Percentiles rank a stretch among this genome's conserved stretches.
Evolutionary conservation across 768 basidiomycete genomes (phyloP).

Genomic region (Mycena belliarum): DNA sequence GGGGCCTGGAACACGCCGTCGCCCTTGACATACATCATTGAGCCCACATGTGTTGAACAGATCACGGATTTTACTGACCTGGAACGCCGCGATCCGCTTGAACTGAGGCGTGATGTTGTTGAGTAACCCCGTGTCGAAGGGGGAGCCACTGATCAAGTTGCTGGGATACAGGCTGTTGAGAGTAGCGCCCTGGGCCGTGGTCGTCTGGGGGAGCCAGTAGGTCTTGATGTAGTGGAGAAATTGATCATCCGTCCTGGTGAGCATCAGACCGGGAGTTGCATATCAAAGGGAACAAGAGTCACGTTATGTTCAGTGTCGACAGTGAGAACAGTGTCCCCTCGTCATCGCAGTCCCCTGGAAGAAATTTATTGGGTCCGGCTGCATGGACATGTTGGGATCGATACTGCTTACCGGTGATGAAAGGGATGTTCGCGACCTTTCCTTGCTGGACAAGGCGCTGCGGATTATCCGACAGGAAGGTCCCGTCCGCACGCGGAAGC

Average conservation of each 20-base stretch:
- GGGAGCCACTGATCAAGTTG: constrained; percentile 16
- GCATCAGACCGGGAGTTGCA: neutral
- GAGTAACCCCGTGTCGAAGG: constrained; percentile 17
- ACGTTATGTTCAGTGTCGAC: constrained; percentile 32
- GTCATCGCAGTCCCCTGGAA: constrained; percentile 30
- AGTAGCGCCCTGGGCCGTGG: neutral
- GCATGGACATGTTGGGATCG: no score
- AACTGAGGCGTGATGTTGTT: constrained; percentile 22
- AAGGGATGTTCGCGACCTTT: constrained; percentile 29
- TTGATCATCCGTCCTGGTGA: constrained; percentile 15
- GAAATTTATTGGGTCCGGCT: neutral
- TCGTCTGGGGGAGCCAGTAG: constrained; percentile 7
- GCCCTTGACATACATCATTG: constrained; percentile 25
- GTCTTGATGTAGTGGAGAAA: constrained; percentile 12
- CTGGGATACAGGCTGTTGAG: constrained; percentile 14
- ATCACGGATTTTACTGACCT: neutral
- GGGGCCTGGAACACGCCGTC: constrained; percentile 54
- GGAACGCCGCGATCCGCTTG: constrained; percentile 24
- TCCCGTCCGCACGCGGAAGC: constrained; percentile 25
- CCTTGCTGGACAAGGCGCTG: constrained; percentile 44
- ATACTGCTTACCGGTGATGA: constrained; percentile 8
- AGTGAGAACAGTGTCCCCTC: constrained; percentile 38
- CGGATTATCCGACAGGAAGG: constrained; percentile 36
- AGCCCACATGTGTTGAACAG: neutral
- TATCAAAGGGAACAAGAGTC: neutral